Evolutionary conservation across 345 rosid species (phyloP), one percentile per base, ranked within the genome.

Genomic region (Tarenaya hassleriana): DNA sequence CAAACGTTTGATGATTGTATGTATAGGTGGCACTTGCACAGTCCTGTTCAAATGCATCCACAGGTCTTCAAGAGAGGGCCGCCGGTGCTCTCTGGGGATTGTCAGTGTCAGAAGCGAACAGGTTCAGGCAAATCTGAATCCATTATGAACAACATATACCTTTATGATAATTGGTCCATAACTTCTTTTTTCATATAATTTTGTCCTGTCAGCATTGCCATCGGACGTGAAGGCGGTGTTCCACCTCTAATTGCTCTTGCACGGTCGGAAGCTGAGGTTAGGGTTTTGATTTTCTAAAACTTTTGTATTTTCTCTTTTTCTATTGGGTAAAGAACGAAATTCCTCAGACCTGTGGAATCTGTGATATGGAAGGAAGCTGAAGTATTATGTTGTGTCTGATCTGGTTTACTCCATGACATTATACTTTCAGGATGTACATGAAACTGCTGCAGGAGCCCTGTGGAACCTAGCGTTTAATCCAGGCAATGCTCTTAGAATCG

Each of bases 31-130:
- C 81, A 29, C 89, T 89, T 37, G 97, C 95, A 40, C 85, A 83
- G 60, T 79, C 94, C 27, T 86, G 94, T 62, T 73, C 86, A 52
- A 81, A 79, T 75, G 86, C 90, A 50, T 83, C 95, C 19, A 77
- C 82, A 37, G 95, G 97, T 75, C 97, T 89, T 72, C 97, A 89
- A 75, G 97, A 83, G 74, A 78, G 94, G 73, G 97, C 90, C 11
- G 97, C 97, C 17, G 97, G 97, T 61, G 97, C 95, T 61, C 87
- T 89, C n/a, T 86, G 94, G 97, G 97, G 97, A 61, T 73, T 89
- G 66, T 89, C 97, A 0, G 95, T 89, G 35, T 89, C 94, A 20
- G 95, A 89, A 77, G 82, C 89, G 59, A 89, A 86, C 64, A 83
- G 91, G 97, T 90, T 63, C 61, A 52, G 24, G 17, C 41, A 33